These are phyloP conservation scores for Primulina eburnea DNA, from an alignment of 257 asterid genomes.

Conservation along the genomic window DNA sequence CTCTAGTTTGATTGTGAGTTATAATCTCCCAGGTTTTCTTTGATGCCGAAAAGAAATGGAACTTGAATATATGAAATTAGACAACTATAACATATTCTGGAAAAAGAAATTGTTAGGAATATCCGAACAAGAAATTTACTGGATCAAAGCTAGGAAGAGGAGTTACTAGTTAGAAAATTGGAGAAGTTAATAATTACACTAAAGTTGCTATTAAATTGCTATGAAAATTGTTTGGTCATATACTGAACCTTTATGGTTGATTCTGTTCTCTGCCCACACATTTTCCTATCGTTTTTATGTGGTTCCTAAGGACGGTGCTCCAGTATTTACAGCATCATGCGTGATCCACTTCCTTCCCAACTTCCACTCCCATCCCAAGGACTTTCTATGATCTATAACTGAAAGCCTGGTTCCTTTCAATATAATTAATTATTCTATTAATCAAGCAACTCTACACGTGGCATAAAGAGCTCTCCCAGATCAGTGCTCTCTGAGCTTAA, in stretches of 20 bases:
- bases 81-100: background rate
- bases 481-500: no score
- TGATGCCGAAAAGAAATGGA: background rate
- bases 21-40: background rate
- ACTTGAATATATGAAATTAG: background rate
- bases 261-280: background rate
- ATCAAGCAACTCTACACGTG: no score
- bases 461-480: no score
- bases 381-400: no score
- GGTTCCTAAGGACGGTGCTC: background rate
- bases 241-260: slow-evolving; percentile 9
- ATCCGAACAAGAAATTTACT: background rate
- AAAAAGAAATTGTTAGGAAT: background rate
- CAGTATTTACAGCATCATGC: background rate
- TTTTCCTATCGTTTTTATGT: background rate
- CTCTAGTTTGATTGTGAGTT: background rate
- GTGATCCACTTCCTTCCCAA: no score
- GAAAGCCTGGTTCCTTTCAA: no score
- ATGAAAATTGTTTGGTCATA: background rate
- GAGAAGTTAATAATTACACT: background rate
- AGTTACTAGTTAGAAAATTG: background rate
- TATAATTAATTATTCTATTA: no score
- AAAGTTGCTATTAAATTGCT: background rate
- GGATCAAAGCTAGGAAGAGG: background rate
- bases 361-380: no score